Base-by-base conservation (phyloP, 805 yeast genomes). In the Cyberlindnera maritima region DNA sequence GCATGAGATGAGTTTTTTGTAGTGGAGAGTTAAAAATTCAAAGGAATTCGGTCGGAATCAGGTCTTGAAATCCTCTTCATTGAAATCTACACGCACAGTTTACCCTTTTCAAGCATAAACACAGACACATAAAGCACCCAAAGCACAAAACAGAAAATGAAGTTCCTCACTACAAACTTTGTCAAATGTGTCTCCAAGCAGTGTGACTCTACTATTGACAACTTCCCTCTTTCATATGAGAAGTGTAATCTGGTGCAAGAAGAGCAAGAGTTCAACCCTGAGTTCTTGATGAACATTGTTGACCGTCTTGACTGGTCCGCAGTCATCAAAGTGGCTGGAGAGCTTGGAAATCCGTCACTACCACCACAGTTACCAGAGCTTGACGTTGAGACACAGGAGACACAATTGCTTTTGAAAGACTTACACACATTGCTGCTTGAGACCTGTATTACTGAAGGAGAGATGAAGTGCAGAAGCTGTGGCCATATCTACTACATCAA, bases 111-210 rank as follows among this genome's bases (percentile, higher is more conserved):
- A 34, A 34, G n/a, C n/a, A 6, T 13, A 18, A 9, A n/a, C 4
- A 19, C 18, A 34, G 14, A 25, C 13, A 25, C 18, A 14, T 9
- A 15, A 23, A 21, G 31, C 17, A 23, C 12, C 35, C 18, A 15
- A 9, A 21, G 6, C 31, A 2, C 13, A 36, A 6, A 25, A 26
- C 3, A 33, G 35, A 20, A 15, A 32, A 92, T 92, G 99, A 92
- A 94, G 70, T 81, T 92, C 60, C 71, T 94, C 23, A 92, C 99
- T n/a, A 88, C 97, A 12, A 94, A 94, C 67, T 94, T 94, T 67
- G 96, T 94, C 52, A 89, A 85, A 64, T 94, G 99, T 68, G 90
- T 98, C 0, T 86, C 89, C 51, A 83, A 85, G 60, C 59, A 81
- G 2, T 94, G 99, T 62, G 89, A 84, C 38, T 69, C 81, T 13